A percentile compares a stretch with the other conserved stretches of the same genome.
Evolutionary conservation across 1,284 basidiomycete genomes (phyloP).

Genomic region (Cystobasidium pallidum): DNA sequence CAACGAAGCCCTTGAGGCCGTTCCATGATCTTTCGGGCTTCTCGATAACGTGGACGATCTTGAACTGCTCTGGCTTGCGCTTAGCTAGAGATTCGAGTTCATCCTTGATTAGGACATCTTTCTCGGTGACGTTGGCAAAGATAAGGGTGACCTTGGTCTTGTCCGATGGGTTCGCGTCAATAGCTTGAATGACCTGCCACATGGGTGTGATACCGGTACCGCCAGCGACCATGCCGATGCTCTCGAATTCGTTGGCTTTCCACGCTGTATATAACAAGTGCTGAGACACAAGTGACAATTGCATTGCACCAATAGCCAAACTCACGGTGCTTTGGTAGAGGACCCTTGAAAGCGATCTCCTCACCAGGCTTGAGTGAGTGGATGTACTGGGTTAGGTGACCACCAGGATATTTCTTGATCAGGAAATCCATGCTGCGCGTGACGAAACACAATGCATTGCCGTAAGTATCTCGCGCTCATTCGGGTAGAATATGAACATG

Average conservation of each 20-base stretch:
- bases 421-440: conserved; percentile 63
- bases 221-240: conserved; percentile 86
- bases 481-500: not conserved
- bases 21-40: conserved; percentile 72
- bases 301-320: conserved; percentile 66
- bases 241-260: conserved; percentile 73
- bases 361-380: conserved; percentile 72
- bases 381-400: conserved; percentile 58
- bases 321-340: conserved; percentile 68
- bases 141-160: conserved; percentile 93
- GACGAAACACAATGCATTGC: not conserved
- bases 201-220: conserved; percentile 72
- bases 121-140: conserved; percentile 86
- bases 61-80: conserved; percentile 61
- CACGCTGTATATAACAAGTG: too few relatives aligned
- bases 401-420: conserved; percentile 70
- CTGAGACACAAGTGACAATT: conserved; percentile 11
- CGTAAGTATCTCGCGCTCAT: not conserved
- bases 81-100: conserved; percentile 53
- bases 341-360: conserved; percentile 81
- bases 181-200: conserved; percentile 58
- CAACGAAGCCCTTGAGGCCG: conserved; percentile 65
- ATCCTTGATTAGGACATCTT: conserved; percentile 69
- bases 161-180: conserved; percentile 66
- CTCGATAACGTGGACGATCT: conserved; percentile 85